These are phyloP conservation scores for Musa itinerans DNA, from an alignment of 176 grass and related monocot species.

Conservation along the genomic window DNA sequence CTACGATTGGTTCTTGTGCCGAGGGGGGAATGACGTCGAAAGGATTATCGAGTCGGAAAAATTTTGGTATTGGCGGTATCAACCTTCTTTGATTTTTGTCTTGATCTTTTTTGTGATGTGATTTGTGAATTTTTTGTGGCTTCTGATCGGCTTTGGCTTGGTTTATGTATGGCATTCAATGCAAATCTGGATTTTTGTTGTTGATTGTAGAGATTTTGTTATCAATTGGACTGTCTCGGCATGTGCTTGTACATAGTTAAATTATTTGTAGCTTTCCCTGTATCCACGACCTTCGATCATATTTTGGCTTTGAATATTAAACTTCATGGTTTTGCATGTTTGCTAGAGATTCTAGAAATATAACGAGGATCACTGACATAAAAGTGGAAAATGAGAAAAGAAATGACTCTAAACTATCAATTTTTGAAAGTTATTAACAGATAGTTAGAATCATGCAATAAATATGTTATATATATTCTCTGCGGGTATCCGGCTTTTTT, in stretches of 20 bases:
- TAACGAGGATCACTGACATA: neutral
- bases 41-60: neutral
- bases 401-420: neutral
- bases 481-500: too few species aligned
- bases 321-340: neutral
- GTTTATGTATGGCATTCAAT: neutral
- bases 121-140: too few species aligned
- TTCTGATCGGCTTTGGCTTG: neutral
- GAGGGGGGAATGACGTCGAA: neutral
- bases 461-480: too few species aligned
- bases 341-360: neutral
- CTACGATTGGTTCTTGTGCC: neutral
- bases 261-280: neutral
- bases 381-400: neutral
- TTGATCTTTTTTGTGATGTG: neutral
- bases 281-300: neutral
- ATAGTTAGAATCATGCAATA: too few species aligned
- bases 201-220: too few species aligned
- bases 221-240: too few species aligned
- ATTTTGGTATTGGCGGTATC: neutral
- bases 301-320: neutral
- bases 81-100: neutral
- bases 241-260: neutral
- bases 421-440: too few species aligned
- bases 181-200: too few species aligned